These are phyloP conservation scores for Fusarium drepaniforme DNA, from an alignment of 2,329 filamentous ascomycete species.

Conservation along the genomic window DNA sequence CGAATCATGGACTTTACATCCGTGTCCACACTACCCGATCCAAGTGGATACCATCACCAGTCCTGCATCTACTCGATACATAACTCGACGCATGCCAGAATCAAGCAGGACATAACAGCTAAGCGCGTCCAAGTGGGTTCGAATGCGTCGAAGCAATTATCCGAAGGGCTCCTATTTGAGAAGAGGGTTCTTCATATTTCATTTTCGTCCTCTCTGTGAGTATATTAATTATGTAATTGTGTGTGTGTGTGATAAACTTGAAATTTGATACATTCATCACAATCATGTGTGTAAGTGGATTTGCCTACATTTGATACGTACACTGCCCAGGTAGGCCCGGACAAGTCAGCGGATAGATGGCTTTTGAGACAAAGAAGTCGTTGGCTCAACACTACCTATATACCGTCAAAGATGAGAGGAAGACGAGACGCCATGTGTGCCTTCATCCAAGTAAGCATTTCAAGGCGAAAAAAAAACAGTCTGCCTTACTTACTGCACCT, in stretches of 20 bases:
- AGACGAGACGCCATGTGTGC: not conserved
- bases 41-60: not conserved
- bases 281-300: not conserved
- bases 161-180: not conserved
- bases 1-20: slow-evolving; percentile 1
- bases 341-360: not conserved
- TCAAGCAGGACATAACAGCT: not conserved
- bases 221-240: not conserved
- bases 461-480: not conserved
- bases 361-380: not conserved
- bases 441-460: not conserved
- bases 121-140: not conserved
- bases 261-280: not conserved
- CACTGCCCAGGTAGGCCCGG: not conserved
- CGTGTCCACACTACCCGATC: not conserved
- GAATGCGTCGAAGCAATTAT: not conserved
- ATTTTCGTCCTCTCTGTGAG: not conserved
- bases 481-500: not conserved
- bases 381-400: not conserved
- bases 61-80: not conserved
- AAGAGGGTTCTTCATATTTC: not conserved
- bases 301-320: not conserved
- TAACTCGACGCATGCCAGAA: not conserved
- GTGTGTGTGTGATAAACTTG: not conserved
- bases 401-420: not conserved